Evolutionary conservation across 2,329 filamentous ascomycete species (phyloP).

Genomic region (Pezicula neosporulosa): DNA sequence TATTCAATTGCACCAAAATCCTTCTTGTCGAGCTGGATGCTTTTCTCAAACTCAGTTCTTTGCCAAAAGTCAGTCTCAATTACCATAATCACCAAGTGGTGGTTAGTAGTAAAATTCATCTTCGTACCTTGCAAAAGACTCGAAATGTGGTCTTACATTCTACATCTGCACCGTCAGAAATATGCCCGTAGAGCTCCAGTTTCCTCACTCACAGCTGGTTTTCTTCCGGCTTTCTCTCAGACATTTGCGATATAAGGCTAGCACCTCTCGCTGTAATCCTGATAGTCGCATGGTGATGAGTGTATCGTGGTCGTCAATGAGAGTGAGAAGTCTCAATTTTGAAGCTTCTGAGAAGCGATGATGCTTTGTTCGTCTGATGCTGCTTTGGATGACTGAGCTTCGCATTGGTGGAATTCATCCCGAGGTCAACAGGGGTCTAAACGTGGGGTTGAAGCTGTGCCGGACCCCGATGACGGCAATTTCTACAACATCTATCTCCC

Average conservation of each 20-base stretch:
- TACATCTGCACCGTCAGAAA: conserved; percentile 25
- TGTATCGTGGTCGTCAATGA: neutral
- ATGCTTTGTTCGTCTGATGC: too few relatives aligned
- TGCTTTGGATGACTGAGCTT: neutral
- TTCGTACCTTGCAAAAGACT: conserved; percentile 58
- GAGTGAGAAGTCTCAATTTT: too few relatives aligned
- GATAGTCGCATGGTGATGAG: conserved; percentile 55
- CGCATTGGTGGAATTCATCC: neutral
- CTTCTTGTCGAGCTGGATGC: conserved; percentile 58
- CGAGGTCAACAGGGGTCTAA: neutral
- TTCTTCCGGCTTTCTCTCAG: conserved; percentile 79
- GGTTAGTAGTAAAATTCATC: conserved; percentile 5
- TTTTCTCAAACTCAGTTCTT: conserved; percentile 73
- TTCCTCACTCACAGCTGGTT: conserved; percentile 60
- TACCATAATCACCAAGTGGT: neutral
- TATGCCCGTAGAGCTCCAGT: neutral
- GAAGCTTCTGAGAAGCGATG: too few relatives aligned
- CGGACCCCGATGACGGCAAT: conserved; percentile 1
- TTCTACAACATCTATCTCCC: neutral
- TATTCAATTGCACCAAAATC: conserved; percentile 70
- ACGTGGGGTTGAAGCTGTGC: neutral
- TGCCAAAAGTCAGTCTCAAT: neutral
- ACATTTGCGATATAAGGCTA: conserved; percentile 82
- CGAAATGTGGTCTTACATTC: conserved; percentile 58
- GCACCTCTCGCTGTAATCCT: conserved; percentile 85